These are phyloP conservation scores for Botryotinia calthae DNA, from an alignment of 2,329 filamentous ascomycete species.

Conservation along the genomic window DNA sequence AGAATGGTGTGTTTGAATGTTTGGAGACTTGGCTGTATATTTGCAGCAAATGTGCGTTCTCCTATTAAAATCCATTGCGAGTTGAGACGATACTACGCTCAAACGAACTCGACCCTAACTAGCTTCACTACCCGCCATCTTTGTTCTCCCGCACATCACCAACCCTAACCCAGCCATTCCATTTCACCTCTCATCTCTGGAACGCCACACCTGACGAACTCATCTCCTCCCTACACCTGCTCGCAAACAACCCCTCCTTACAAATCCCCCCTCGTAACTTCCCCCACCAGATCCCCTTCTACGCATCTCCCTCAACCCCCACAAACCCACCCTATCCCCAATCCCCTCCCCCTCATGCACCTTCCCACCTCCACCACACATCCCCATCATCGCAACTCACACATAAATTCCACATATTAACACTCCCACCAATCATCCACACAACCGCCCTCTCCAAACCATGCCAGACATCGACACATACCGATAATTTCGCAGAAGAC, in stretches of 20 bases:
- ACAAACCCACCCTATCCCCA: neutral
- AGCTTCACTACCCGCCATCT: neutral
- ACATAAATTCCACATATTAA: neutral
- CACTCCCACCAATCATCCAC: neutral
- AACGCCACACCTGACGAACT: neutral
- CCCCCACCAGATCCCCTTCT: neutral
- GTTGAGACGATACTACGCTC: neutral
- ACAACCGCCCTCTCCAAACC: neutral
- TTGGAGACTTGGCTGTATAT: neutral
- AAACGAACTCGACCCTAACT: neutral
- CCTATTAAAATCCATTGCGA: neutral
- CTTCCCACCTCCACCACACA: neutral
- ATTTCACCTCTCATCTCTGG: neutral
- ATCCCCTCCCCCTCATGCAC: neutral
- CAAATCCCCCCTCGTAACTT: no score
- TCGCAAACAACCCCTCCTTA: neutral
- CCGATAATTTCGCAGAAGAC: neutral
- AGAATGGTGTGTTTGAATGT: neutral
- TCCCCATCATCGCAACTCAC: neutral
- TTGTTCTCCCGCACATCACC: neutral
- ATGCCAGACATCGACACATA: neutral
- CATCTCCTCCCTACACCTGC: neutral
- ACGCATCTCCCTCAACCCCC: neutral
- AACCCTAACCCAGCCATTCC: neutral
- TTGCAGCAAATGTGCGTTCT: neutral